These are phyloP conservation scores for Podaxis sp. DNA, from an alignment of 768 basidiomycete genomes.

Conservation along the genomic window DNA sequence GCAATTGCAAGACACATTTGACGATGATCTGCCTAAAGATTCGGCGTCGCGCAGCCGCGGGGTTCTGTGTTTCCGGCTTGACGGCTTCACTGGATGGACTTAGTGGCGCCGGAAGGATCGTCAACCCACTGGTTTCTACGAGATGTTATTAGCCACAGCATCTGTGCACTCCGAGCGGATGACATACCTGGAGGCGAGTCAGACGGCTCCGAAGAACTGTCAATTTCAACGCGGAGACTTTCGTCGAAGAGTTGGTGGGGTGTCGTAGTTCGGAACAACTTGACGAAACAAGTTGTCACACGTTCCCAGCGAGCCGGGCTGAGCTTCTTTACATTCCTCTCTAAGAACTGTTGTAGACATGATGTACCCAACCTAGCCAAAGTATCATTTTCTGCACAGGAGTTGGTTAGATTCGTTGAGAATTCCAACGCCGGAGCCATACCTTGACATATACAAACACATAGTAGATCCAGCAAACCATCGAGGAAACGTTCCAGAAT, in stretches of 20 bases:
- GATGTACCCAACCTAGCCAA: slow-evolving; percentile 96
- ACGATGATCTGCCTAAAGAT: slow-evolving; percentile 99
- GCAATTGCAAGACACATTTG: slow-evolving; percentile 95
- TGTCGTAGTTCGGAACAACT: slow-evolving; percentile 95
- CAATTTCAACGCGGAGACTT: slow-evolving; percentile 79
- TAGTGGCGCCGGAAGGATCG: slow-evolving; percentile 85
- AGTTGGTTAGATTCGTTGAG: slow-evolving; percentile 10
- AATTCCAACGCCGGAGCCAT: slow-evolving; percentile 15
- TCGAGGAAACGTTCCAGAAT: slow-evolving; percentile 88
- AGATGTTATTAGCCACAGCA: not conserved
- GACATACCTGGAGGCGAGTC: slow-evolving; percentile 35
- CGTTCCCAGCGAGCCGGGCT: slow-evolving; percentile 85
- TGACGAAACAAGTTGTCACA: slow-evolving; percentile 88
- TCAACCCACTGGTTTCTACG: slow-evolving; percentile 57
- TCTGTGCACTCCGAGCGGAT: not conserved
- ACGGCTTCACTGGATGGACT: slow-evolving; percentile 64
- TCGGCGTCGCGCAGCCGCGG: slow-evolving; percentile 67
- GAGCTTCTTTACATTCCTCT: slow-evolving; percentile 87
- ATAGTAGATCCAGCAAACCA: slow-evolving; percentile 87
- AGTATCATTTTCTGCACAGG: slow-evolving; percentile 85
- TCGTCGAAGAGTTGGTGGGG: slow-evolving; percentile 97
- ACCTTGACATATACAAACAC: slow-evolving; percentile 99
- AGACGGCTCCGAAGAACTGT: slow-evolving; percentile 49
- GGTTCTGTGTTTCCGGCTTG: slow-evolving; percentile 44
- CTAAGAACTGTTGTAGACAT: slow-evolving; percentile 92